Evolutionary conservation across 2,329 filamentous ascomycete genomes (phyloP), one percentile per base, ranked within the genome.

Genomic region (Periconia macrospinosa): DNA sequence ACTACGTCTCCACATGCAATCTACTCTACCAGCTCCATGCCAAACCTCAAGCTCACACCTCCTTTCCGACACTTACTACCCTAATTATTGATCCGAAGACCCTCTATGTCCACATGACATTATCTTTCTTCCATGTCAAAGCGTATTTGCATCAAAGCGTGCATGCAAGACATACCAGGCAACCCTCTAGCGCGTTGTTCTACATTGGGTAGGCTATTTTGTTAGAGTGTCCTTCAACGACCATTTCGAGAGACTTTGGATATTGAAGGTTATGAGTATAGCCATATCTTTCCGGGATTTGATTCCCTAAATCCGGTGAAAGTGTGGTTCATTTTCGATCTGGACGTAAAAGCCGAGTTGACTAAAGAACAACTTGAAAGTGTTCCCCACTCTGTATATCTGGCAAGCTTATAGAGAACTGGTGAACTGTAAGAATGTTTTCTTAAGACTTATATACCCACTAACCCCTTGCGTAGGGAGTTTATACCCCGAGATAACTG

Each of bases 301-400:
- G 45, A 53, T 45, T 53, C 45, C 33, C 37, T 17, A 8, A 53
- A 53, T 11, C 50, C 50, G 7, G 45, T 53, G 33, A 10, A 2
- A 10, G 40, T 37, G 3, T 53, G 45, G 50, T 53, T 53, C 40
- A 18, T 53, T 35, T 53, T 35, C 45, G 45, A 53, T 40, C 44
- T 53, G 6, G 44, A 53, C 30, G 45, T 53, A 48, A 53, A 20
- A 48, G 2, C 1, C 27, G 40, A 47, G 19, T 23, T 53, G 9
- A 44, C 35, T 2, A 53, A 48, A 19, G 40, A 43, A 45, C 45
- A 53, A 48, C 40, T 48, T 3, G 37, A 48, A 7, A 23, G 19
- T 23, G 15, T 53, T 42, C 45, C 40, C 2, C 45, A 53, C 40
- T 47, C 20, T n/a, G 45, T 53, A 20, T 53, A 48, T 48, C 37